Conservation (phyloP, 1,284 basidiomycete species). For the Ceratobasidium sp. region DNA sequence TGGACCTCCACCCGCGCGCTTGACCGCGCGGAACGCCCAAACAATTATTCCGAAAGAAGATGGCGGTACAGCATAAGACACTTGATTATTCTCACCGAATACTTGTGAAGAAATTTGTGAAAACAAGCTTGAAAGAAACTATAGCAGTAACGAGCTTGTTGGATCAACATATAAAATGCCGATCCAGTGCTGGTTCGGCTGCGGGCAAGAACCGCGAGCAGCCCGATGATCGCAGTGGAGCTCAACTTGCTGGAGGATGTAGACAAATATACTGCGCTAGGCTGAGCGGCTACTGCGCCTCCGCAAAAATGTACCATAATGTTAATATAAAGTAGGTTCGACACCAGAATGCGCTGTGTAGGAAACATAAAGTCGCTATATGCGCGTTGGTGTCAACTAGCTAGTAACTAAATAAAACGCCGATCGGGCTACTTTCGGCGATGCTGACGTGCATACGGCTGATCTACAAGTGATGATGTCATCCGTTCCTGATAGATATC, state of each 20-base stretch:
- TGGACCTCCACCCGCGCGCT: background rate
- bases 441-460: too few species aligned
- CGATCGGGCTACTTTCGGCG: too few species aligned
- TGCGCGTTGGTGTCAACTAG: too few species aligned
- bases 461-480: too few species aligned
- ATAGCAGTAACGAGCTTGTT: background rate
- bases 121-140: too few species aligned
- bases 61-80: background rate
- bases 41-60: background rate
- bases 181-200: conserved; percentile 8
- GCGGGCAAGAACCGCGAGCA: background rate
- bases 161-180: background rate
- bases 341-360: too few species aligned
- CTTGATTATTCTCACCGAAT: background rate
- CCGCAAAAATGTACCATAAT: conserved; percentile 43
- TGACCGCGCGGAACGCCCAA: background rate
- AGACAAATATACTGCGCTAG: background rate
- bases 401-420: too few species aligned
- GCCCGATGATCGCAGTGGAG: conserved; percentile 19
- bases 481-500: too few species aligned
- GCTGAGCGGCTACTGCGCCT: background rate
- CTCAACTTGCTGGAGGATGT: background rate
- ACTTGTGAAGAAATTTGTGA: too few species aligned
- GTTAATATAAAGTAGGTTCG: conserved; percentile 70
- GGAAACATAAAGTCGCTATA: too few species aligned